phyloP scores from a whole-genome alignment of 352 stramenopile genomes.

The Phytophthora fragariaefolia region DNA sequence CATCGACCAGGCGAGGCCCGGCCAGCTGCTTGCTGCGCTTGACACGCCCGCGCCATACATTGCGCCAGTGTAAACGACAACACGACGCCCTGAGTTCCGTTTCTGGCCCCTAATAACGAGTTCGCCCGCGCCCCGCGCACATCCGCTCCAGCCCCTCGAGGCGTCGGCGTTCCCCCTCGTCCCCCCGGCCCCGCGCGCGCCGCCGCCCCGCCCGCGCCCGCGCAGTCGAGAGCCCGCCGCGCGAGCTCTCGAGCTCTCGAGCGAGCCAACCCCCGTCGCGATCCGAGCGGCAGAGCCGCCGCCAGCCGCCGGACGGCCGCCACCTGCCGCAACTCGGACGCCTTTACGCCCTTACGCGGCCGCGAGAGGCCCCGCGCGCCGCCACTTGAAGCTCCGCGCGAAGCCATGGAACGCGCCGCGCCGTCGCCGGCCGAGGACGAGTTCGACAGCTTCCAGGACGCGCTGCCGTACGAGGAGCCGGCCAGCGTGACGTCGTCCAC shows the following conservation, averaged over 20 bases:
- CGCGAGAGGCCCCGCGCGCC: background rate
- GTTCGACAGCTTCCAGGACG: slow-evolving; percentile 34
- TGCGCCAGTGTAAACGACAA: slow-evolving; percentile 31
- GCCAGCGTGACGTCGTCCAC: slow-evolving; percentile 47
- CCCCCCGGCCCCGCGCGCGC: slow-evolving; percentile 1
- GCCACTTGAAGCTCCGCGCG: slow-evolving; percentile 9
- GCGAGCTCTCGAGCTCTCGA: slow-evolving; percentile 13
- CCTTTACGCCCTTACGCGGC: slow-evolving; percentile 32
- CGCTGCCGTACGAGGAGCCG: slow-evolving; percentile 35
- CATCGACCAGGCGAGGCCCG: slow-evolving; percentile 7
- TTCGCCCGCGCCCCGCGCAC: slow-evolving; percentile 1
- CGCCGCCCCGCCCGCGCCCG: slow-evolving; percentile 1
- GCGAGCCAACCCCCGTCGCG: slow-evolving; percentile 1
- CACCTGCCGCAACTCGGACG: slow-evolving; percentile 18
- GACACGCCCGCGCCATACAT: slow-evolving; percentile 33
- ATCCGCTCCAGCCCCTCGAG: slow-evolving; percentile 28
- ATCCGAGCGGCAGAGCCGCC: slow-evolving; percentile 29
- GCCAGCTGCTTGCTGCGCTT: slow-evolving; percentile 27
- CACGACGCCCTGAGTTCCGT: slow-evolving; percentile 35
- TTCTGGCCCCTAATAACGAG: background rate
- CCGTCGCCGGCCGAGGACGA: slow-evolving; percentile 29
- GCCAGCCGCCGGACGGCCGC: slow-evolving; percentile 7
- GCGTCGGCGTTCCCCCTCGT: slow-evolving; percentile 32
- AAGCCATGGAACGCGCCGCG: slow-evolving; percentile 43
- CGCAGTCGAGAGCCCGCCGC: slow-evolving; percentile 11